phyloP scores from a whole-genome alignment of 768 basidiomycete genomes.

The Neoboletus subvelutipes region DNA sequence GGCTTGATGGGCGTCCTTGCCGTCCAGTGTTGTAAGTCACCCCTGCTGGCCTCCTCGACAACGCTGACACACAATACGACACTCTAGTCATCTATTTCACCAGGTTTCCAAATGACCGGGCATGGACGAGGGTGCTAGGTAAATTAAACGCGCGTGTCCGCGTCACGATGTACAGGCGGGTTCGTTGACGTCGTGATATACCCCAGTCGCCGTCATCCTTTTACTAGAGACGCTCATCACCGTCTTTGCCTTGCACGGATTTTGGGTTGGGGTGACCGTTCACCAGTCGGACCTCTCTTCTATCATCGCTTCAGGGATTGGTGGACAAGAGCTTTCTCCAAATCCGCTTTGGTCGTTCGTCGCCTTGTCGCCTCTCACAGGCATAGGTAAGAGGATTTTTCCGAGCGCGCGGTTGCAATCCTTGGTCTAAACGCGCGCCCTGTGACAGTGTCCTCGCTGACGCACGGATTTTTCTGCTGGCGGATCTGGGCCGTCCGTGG shows the following conservation, averaged over 20 bases:
- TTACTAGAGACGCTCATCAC: constrained; percentile 8
- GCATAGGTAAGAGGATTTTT: neutral
- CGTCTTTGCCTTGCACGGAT: constrained; percentile 9
- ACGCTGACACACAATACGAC: neutral
- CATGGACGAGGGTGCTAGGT: constrained; percentile 1
- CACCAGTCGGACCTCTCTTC: constrained; percentile 7
- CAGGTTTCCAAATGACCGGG: constrained; percentile 10
- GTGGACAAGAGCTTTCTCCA: neutral
- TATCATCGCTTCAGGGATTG: constrained; percentile 1
- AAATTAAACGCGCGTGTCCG: neutral
- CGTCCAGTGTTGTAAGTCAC: neutral
- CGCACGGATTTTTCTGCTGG: constrained; percentile 12
- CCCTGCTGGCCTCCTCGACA: no score
- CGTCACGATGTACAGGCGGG: neutral
- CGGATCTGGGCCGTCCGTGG: constrained; percentile 5
- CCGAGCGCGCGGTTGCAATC: neutral
- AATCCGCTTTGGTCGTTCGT: constrained; percentile 11
- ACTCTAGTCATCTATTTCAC: constrained; percentile 9
- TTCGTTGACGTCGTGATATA: neutral
- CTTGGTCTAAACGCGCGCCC: neutral
- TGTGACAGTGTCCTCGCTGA: constrained; percentile 7
- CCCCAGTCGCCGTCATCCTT: constrained; percentile 5
- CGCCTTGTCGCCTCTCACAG: constrained; percentile 1
- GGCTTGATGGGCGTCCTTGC: neutral
- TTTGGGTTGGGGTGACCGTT: constrained; percentile 4